Evolutionary conservation across 2,329 filamentous ascomycete genomes (phyloP).

Genomic region (Colletotrichum salicis): DNA sequence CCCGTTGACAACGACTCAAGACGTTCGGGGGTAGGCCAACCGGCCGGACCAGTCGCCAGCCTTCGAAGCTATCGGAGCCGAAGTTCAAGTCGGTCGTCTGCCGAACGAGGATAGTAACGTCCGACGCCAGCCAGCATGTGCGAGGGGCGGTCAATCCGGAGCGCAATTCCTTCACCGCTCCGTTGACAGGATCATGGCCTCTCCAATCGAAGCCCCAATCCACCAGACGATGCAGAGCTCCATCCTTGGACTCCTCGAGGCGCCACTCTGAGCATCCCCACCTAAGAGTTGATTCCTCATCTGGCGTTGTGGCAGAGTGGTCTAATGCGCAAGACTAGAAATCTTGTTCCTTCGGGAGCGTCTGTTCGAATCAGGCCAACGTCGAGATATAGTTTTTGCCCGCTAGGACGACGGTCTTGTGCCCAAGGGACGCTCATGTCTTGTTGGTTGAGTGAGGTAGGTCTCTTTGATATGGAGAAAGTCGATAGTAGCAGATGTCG

Average conservation of each 20-base stretch:
- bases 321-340: slow-evolving; percentile 36
- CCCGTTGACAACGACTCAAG: neutral
- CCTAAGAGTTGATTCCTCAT: neutral
- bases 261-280: neutral
- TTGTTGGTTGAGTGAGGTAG: neutral
- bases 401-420: neutral
- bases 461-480: neutral
- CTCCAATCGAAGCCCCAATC: neutral
- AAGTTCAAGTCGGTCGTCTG: neutral
- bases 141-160: neutral
- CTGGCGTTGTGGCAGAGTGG: slow-evolving; percentile 36
- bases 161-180: neutral
- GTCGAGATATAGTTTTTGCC: slow-evolving; percentile 5
- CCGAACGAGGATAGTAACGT: neutral
- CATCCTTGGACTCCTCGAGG: neutral
- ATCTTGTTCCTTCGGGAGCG: slow-evolving; percentile 36
- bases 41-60: neutral
- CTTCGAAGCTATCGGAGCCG: neutral
- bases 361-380: slow-evolving; percentile 37
- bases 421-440: neutral
- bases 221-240: neutral
- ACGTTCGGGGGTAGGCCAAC: neutral
- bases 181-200: neutral
- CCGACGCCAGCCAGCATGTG: neutral
- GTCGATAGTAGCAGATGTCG: neutral